Evolutionary conservation across 2,329 filamentous ascomycete species (phyloP).

Genomic region (Penicillium sp.): DNA sequence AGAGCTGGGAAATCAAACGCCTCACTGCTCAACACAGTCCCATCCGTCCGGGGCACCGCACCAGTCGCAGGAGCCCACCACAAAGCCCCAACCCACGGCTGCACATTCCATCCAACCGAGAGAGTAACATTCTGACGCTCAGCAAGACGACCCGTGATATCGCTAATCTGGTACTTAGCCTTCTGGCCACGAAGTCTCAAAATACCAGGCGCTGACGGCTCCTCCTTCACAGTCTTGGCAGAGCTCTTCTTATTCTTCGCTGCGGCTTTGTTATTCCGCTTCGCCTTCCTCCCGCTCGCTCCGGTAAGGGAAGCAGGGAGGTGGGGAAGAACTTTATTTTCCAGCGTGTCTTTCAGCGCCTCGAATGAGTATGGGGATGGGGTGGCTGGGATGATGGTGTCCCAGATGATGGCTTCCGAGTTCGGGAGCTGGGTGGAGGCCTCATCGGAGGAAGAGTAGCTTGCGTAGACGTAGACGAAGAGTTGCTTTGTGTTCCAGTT

Average conservation of each 20-base stretch:
- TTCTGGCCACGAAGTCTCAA: conserved; percentile 81
- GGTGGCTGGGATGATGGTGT: conserved; percentile 81
- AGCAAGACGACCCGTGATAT: conserved; percentile 79
- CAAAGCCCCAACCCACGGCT: conserved; percentile 91
- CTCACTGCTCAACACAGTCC: conserved; percentile 56
- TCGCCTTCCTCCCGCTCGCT: conserved; percentile 24
- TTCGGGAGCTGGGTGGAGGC: conserved; percentile 25
- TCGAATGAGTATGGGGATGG: conserved; percentile 48
- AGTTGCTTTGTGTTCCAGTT: conserved; percentile 99
- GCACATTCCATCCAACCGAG: conserved; percentile 90
- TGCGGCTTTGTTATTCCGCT: conserved; percentile 26
- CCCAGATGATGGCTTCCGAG: conserved; percentile 86
- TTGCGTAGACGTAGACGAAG: conserved; percentile 93
- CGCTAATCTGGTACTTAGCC: conserved; percentile 96
- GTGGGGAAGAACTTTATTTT: conserved; percentile 33
- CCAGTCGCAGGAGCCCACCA: conserved; percentile 71
- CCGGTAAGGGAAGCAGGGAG: conserved; percentile 25
- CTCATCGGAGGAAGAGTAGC: conserved; percentile 55
- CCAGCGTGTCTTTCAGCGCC: conserved; percentile 42
- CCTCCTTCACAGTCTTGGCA: conserved; percentile 8
- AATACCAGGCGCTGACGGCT: conserved; percentile 57
- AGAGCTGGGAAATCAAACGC: conserved; percentile 61
- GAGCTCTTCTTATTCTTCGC: conserved; percentile 12
- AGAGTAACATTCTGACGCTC: conserved; percentile 74
- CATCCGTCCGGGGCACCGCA: conserved; percentile 55